phyloP scores from a whole-genome alignment of 2,329 filamentous ascomycete genomes.

The Apiospora koreana region DNA sequence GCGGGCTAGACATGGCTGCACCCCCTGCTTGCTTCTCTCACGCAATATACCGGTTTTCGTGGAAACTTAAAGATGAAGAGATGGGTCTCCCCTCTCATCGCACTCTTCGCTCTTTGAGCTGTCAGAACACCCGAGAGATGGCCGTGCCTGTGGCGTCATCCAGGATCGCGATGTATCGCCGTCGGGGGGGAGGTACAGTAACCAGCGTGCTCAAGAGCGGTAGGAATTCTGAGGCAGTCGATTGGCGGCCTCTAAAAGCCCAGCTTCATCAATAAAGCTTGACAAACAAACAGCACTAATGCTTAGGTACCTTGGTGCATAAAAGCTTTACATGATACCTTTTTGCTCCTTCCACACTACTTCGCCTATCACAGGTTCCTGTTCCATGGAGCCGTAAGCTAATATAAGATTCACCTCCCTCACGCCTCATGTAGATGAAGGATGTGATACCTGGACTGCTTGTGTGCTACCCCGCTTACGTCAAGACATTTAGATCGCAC shows the following conservation, averaged over 20 bases:
- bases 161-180: slow-evolving; percentile 8
- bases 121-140: background rate
- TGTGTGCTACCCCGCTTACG: slow-evolving; percentile 14
- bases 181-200: background rate
- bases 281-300: slow-evolving; percentile 10
- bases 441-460: background rate
- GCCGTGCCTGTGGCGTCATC: slow-evolving; percentile 13
- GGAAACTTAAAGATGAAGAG: background rate
- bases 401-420: background rate
- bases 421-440: background rate
- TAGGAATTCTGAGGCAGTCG: background rate
- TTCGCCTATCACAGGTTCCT: background rate
- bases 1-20: background rate
- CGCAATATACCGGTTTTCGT: background rate
- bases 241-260: slow-evolving; percentile 11
- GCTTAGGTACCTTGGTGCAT: background rate
- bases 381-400: background rate
- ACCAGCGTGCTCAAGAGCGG: background rate
- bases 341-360: background rate
- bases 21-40: background rate
- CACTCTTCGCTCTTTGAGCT: background rate
- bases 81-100: background rate
- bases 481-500: slow-evolving; percentile 1
- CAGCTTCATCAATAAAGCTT: slow-evolving; percentile 8
- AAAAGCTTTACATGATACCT: background rate